Conservation (phyloP, 2,329 filamentous ascomycete species). For the Harringtonia lauricola region DNA sequence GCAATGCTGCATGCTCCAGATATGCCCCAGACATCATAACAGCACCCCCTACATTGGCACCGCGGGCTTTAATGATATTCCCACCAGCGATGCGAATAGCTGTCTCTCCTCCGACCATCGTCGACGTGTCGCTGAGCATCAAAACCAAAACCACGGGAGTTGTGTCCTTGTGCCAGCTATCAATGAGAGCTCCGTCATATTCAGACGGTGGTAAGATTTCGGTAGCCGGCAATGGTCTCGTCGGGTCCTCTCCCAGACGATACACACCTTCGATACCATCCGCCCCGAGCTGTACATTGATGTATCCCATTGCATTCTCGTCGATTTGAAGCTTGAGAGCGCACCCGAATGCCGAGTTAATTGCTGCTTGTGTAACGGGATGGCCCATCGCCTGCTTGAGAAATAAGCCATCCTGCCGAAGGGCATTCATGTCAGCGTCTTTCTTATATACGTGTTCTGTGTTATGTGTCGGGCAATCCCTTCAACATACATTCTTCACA, state of each 20-base stretch:
- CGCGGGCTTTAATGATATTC: slow-evolving; percentile 6
- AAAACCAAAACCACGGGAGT: slow-evolving; percentile 8
- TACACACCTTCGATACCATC: slow-evolving; percentile 9
- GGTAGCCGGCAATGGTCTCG: neutral
- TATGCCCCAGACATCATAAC: slow-evolving; percentile 10
- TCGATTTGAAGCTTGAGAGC: slow-evolving; percentile 5
- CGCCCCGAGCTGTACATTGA: slow-evolving; percentile 10
- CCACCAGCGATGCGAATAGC: slow-evolving; percentile 7
- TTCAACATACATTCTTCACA: slow-evolving; percentile 4
- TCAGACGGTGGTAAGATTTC: neutral
- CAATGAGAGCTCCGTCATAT: slow-evolving; percentile 2
- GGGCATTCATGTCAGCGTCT: no score
- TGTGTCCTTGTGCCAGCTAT: slow-evolving; percentile 11
- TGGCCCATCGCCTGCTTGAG: slow-evolving; percentile 6
- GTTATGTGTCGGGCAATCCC: no score
- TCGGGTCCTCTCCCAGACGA: slow-evolving; percentile 5
- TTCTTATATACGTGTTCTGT: no score
- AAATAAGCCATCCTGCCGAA: slow-evolving; percentile 5
- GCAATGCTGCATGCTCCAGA: slow-evolving; percentile 9
- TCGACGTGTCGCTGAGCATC: slow-evolving; percentile 11
- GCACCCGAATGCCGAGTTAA: slow-evolving; percentile 6
- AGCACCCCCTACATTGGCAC: slow-evolving; percentile 7
- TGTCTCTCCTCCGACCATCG: slow-evolving; percentile 10
- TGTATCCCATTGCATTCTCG: slow-evolving; percentile 11
- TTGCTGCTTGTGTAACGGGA: slow-evolving; percentile 3